Evolutionary conservation across 495 filamentous ascomycete species (phyloP).

Genomic region (Aspergillus saccharolyticus): DNA sequence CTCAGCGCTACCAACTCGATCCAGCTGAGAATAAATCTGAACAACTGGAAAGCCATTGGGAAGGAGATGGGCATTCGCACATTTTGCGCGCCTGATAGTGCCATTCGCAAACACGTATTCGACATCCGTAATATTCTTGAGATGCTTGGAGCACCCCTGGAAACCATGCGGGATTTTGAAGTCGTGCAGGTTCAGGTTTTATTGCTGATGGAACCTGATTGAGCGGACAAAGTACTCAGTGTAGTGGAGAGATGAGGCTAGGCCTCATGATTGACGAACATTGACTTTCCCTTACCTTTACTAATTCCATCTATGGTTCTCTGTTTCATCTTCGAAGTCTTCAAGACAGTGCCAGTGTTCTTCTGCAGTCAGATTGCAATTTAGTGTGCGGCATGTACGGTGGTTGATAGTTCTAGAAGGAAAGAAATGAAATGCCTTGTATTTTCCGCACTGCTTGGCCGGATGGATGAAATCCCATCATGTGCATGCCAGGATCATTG

Average conservation of each 20-base stretch:
- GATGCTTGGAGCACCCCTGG: conserved; percentile 44
- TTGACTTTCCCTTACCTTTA: no score
- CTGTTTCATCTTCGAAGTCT: not conserved
- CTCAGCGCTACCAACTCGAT: conserved; percentile 33
- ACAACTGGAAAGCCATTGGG: conserved; percentile 47
- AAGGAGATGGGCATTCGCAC: conserved; percentile 51
- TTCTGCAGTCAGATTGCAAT: no score
- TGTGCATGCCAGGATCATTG: not conserved
- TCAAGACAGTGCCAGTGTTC: no score
- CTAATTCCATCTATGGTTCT: not conserved
- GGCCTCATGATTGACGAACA: no score
- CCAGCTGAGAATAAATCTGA: conserved; percentile 43
- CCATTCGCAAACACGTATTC: conserved; percentile 49
- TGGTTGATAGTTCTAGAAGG: not conserved
- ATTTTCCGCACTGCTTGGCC: not conserved
- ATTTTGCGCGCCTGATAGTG: conserved; percentile 50
- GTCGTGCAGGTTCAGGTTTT: conserved; percentile 29
- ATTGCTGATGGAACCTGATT: conserved; percentile 20
- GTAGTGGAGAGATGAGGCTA: no score
- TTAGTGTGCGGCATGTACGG: no score
- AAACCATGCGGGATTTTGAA: conserved; percentile 36
- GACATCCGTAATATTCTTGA: conserved; percentile 50
- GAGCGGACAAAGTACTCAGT: not conserved
- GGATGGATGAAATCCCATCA: not conserved
- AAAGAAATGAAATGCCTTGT: not conserved